These are phyloP conservation scores for Aspergillus cejpii DNA, from an alignment of 2,329 filamentous ascomycete genomes.

Conservation along the genomic window DNA sequence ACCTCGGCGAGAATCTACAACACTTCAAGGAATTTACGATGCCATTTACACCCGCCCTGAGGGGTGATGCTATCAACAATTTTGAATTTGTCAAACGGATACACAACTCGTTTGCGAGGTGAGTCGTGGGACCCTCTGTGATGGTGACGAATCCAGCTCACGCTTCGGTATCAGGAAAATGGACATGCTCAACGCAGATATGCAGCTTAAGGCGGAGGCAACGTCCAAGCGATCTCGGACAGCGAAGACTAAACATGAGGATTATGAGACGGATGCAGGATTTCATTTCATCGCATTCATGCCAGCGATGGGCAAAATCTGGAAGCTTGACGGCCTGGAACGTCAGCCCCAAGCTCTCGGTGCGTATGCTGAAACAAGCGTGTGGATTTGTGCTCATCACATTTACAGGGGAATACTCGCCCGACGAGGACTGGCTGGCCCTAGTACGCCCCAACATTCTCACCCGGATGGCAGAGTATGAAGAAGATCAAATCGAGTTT, in stretches of 20 bases:
- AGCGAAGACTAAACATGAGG: constrained; percentile 38
- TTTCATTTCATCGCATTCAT: constrained; percentile 91
- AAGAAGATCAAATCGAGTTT: constrained; percentile 62
- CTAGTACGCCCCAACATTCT: constrained; percentile 60
- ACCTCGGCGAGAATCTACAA: constrained; percentile 63
- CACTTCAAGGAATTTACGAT: constrained; percentile 68
- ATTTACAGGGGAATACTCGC: constrained; percentile 36
- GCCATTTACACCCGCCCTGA: constrained; percentile 61
- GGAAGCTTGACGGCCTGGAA: constrained; percentile 84
- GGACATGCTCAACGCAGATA: constrained; percentile 67
- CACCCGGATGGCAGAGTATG: constrained; percentile 60
- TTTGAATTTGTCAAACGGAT: constrained; percentile 70
- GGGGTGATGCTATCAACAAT: constrained; percentile 67
- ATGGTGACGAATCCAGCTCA: constrained; percentile 5
- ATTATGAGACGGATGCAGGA: constrained; percentile 53
- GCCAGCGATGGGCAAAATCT: constrained; percentile 64
- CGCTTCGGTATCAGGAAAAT: constrained; percentile 49
- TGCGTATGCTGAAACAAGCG: constrained; percentile 8
- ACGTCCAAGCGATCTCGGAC: constrained; percentile 33
- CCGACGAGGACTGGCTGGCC: constrained; percentile 57
- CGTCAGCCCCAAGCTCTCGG: constrained; percentile 61
- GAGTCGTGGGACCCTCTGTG: constrained; percentile 21
- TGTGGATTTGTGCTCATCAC: neutral
- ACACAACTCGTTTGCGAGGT: constrained; percentile 82
- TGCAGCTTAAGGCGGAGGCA: constrained; percentile 50